Evolutionary conservation across 2,329 filamentous ascomycete species (phyloP), one percentile per base, ranked within the genome.

Genomic region (Venturia asperata): DNA sequence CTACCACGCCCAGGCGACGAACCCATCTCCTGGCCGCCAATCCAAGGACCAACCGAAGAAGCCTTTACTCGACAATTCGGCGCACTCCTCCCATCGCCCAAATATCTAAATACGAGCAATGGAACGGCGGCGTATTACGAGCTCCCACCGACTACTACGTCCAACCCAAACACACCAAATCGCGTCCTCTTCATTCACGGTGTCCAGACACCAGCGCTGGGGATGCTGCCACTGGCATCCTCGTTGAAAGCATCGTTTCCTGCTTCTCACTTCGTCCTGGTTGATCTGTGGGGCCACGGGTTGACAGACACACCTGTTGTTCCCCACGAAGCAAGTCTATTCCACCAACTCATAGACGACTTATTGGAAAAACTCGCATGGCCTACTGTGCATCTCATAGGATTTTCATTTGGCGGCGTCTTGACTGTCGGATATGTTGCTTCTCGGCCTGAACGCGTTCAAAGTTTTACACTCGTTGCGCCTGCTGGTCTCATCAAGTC

Each of bases 221-320:
- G 81, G 27, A 70, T 83, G 63, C 70, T 76, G 0, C 80, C 81
- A 0, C 73, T 83, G 1, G 74, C 76, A 0, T 70, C 67, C 6
- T 67, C 69, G 0, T 72, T 84, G 0, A 72, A 74, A 1, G 43
- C 70, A 0, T 68, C 67, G 0, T 78, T 76, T 58, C 76, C 80
- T 0, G 34, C 68, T 0, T 70, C 79, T 0, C 73, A 79, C 13
- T 72, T 79, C 41, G 77, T 80, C 0, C 71, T 82, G 0, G 21
- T 82, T 17, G 82, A 84, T 65, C 76, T 80, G 13, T 84, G 80
- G 80, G 82, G 82, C 39, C 82, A 84, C 62, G 82, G 82, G 0
- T 70, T 84, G n/a, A 78, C 73, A 37, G 78, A 79, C 6, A 83
- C 81, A 0, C 82, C 82, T 0, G 2, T 79, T 0, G 39, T 69